Conservation (phyloP, 805 yeast genomes). For the Metschnikowia kofuensis region DNA sequence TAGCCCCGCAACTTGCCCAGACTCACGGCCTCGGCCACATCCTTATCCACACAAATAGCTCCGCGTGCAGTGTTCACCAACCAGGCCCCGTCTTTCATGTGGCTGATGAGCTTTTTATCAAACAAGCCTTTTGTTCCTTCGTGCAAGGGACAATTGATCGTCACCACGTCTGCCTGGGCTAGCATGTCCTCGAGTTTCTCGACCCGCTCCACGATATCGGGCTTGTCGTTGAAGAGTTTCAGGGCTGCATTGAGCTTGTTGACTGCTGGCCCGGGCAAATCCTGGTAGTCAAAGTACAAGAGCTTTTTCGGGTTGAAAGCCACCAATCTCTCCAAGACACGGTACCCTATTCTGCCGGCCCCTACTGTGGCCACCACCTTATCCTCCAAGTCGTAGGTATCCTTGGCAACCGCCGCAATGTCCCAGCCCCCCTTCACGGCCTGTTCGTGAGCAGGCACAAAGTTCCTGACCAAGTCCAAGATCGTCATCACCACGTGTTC, state of each 20-base stretch:
- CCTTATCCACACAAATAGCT: slow-evolving; percentile 70
- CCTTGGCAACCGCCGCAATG: slow-evolving; percentile 68
- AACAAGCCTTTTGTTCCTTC: slow-evolving; percentile 65
- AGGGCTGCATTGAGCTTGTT: slow-evolving; percentile 37
- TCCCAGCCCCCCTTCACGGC: slow-evolving; percentile 65
- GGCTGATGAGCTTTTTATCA: slow-evolving; percentile 60
- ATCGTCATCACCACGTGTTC: slow-evolving; percentile 79
- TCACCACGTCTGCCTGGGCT: slow-evolving; percentile 65
- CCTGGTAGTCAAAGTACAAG: slow-evolving; percentile 73
- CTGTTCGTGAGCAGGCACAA: slow-evolving; percentile 74
- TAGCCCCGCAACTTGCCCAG: slow-evolving; percentile 72
- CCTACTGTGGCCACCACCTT: slow-evolving; percentile 80
- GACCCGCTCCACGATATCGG: slow-evolving; percentile 54
- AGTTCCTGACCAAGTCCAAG: slow-evolving; percentile 67
- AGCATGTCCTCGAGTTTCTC: slow-evolving; percentile 63
- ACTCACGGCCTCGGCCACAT: slow-evolving; percentile 69
- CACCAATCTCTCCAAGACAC: slow-evolving; percentile 66
- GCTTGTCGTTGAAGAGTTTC: slow-evolving; percentile 43
- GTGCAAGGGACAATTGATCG: slow-evolving; percentile 76
- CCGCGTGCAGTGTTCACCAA: slow-evolving; percentile 81
- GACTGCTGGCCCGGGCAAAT: slow-evolving; percentile 51
- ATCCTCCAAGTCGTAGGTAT: slow-evolving; percentile 70
- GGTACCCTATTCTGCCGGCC: slow-evolving; percentile 77
- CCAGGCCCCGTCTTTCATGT: slow-evolving; percentile 73
- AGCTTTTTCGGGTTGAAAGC: slow-evolving; percentile 75